A percentile compares a stretch with the other conserved stretches of the same genome.
phyloP scores from a whole-genome alignment of 2,329 filamentous ascomycete genomes.

The Verticillium isaacii region DNA sequence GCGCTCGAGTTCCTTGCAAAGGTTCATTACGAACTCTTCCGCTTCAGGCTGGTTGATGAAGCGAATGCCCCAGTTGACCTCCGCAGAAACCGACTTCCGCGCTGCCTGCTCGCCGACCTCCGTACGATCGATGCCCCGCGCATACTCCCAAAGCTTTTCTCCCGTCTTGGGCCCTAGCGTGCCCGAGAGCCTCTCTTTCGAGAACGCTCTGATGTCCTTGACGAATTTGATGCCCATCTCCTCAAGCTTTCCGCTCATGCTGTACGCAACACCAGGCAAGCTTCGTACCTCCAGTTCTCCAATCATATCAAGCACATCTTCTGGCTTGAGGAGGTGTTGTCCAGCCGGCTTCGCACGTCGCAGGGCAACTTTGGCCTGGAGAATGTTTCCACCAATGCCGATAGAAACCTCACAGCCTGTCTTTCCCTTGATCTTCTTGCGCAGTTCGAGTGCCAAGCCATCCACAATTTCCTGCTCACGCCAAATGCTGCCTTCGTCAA shows the following conservation, averaged over 20 bases:
- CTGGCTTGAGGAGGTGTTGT: slow-evolving; percentile 81
- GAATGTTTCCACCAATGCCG: slow-evolving; percentile 84
- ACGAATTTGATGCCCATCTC: slow-evolving; percentile 79
- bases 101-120: slow-evolving; percentile 83
- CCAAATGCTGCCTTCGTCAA: slow-evolving; percentile 65
- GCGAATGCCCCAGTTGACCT: slow-evolving; percentile 97
- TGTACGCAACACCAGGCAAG: slow-evolving; percentile 88
- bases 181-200: slow-evolving; percentile 69
- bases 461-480: slow-evolving; percentile 77
- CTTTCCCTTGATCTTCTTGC: slow-evolving; percentile 63
- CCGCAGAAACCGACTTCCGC: slow-evolving; percentile 92
- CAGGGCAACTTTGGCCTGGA: slow-evolving; percentile 86
- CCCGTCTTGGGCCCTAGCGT: slow-evolving; percentile 87
- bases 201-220: slow-evolving; percentile 72
- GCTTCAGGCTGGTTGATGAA: slow-evolving; percentile 91
- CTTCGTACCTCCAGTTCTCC: slow-evolving; percentile 73
- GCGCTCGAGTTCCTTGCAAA: slow-evolving; percentile 80
- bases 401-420: slow-evolving; percentile 89
- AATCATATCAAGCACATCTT: slow-evolving; percentile 72
- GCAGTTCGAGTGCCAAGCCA: slow-evolving; percentile 61
- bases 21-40: slow-evolving; percentile 81
- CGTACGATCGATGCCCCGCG: slow-evolving; percentile 77
- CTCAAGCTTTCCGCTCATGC: slow-evolving; percentile 81
- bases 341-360: slow-evolving; percentile 92
- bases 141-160: slow-evolving; percentile 84